Evolutionary conservation across 2,329 filamentous ascomycete species (phyloP), one percentile per base, ranked within the genome.

Genomic region (Fusarium drepaniforme): DNA sequence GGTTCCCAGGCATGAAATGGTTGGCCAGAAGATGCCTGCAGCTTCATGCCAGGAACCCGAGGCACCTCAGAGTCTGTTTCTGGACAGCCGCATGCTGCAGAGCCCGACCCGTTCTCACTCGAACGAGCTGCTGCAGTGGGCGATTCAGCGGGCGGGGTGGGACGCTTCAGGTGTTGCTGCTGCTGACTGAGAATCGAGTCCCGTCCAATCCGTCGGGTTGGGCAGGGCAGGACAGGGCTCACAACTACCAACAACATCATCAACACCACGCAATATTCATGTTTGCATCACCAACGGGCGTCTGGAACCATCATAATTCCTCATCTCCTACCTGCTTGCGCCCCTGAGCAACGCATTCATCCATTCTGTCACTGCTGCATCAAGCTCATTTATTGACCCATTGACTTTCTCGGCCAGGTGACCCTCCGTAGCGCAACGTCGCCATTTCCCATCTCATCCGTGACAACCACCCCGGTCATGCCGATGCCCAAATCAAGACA

Each of bases 1-100:
- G 56, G 64, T 13, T 51, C 13, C 2, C 9, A 16, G 4, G 13
- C 12, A 15, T 8, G 16, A 51, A 66, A 60, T 57, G 74, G 64
- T 69, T 69, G 37, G 72, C 12, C 6, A 18, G 37, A 11, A 51
- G 35, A 63, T 67, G 66, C 72, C 40, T 63, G 70, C 63, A n/a
- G 18, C n/a, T 30, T 59, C 63, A 73, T 75, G 72, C 57, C 72
- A 75, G 72, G 72, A 75, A 75, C 72, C 72, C 72, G 65, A 75
- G 42, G 71, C 68, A 66, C 28, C 59, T 63, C 61, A 53, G 49
- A 65, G 38, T 69, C 68, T 53, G 68, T 73, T 75, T 70, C 68
- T 70, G 61, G 72, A 64, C 25, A 64, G 72, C 75, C 72, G 72
- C 69, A 75, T 73, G 65, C n/a, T 59, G 64, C 59, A 51, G 21